Conservation (phyloP, 495 filamentous ascomycete species). For the Viridothelium virens region DNA sequence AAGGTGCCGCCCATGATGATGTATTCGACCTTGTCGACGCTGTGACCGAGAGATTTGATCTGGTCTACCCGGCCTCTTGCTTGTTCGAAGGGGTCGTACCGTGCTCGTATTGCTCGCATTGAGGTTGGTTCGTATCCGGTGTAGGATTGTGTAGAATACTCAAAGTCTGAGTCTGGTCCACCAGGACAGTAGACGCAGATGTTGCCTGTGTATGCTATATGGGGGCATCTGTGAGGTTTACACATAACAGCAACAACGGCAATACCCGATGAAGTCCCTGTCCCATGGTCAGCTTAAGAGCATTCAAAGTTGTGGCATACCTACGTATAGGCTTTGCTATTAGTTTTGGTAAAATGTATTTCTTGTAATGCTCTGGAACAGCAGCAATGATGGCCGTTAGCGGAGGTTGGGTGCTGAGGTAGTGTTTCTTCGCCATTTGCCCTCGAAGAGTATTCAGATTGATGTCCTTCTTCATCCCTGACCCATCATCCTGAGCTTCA, state of each 20-base stretch:
- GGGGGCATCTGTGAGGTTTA: conserved; percentile 94
- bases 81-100: conserved; percentile 98
- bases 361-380: conserved; percentile 97
- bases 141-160: conserved; percentile 97
- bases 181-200: conserved; percentile 99
- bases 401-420: conserved; percentile 73
- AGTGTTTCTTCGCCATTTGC: conserved; percentile 87
- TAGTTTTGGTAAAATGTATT: conserved; percentile 91
- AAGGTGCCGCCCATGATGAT: conserved; percentile 99
- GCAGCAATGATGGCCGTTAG: conserved; percentile 95
- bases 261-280: conserved; percentile 87
- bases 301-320: conserved; percentile 22
- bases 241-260: conserved; percentile 99
- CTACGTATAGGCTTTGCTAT: conserved; percentile 93
- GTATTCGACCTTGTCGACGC: conserved; percentile 97
- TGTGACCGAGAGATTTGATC: conserved; percentile 88
- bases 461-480: conserved; percentile 68
- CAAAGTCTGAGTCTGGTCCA: conserved; percentile 94
- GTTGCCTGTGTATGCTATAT: conserved; percentile 96
- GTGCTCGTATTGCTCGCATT: conserved; percentile 94
- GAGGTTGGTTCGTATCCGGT: conserved; percentile 97
- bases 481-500: conserved; percentile 65
- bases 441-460: conserved; percentile 86
- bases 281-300: conserved; percentile 20
- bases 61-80: conserved; percentile 92